Base-by-base conservation (phyloP, 2,329 filamentous ascomycete species). In the Talaromyces sp. region DNA sequence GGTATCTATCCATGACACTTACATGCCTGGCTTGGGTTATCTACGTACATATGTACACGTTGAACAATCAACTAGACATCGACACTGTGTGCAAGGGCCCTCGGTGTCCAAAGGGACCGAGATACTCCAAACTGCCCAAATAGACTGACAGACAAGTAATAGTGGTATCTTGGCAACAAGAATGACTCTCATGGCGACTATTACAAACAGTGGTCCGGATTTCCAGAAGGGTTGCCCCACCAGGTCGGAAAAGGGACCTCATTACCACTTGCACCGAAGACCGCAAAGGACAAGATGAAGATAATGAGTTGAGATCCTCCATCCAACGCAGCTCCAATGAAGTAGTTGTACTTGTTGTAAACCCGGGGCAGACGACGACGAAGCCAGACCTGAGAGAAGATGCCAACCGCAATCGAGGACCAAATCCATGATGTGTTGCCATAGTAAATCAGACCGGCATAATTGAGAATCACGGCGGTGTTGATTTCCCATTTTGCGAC, bases 231-330 rank as follows among this genome's bases (percentile, higher is more conserved):
- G 67, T 77, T 78, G 3, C 76, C 76, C 75, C 75, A 78, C 74
- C 76, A 78, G 0, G 68, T 67, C 0, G 77, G 79, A 45, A 81
- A 80, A 0, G 75, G 70, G 47, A 71, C 67, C 1, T 71, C 68
- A n/a, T 72, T 72, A 1, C 81, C 80, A 63, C 75, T 76, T 1
- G 78, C 81, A 6, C 81, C 82, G 51, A 81, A 77, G 0, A 84
- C 77, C 0, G 77, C 77, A 71, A 82, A 81, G 0, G 77, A 78
- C 1, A 80, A 65, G 31, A 82, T 74, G 49, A 82, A 81, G 13
- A 81, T 72, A 5, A 79, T 70, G 0, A 78, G 74, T 54, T 79
- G 73, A 61, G 77, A 76, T 0, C 77, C 79, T 3, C 79, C 79
- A 56, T 78, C 77, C 43, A 80, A 70, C 2, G 77, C 79, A 1